Conservation (phyloP, 2,329 filamentous ascomycete species). For the Teratosphaeria destructans region DNA sequence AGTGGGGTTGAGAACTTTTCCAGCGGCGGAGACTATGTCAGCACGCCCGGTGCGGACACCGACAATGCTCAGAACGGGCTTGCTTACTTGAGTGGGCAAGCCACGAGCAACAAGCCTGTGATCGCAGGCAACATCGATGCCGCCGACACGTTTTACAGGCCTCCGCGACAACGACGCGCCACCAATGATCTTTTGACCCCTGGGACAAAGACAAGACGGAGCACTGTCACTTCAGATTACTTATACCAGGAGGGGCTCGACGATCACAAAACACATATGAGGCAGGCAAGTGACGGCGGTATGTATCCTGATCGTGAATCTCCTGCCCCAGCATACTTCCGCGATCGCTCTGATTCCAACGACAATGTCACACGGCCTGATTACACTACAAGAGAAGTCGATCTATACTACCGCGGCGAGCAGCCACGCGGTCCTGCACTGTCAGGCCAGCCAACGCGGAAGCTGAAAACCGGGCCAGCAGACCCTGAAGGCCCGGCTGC, state of each 20-base stretch:
- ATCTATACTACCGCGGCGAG: conserved; percentile 73
- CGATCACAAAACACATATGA: conserved; percentile 21
- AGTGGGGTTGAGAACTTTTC: conserved; percentile 45
- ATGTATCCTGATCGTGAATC: conserved; percentile 22
- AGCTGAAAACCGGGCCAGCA: conserved; percentile 83
- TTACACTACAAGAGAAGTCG: conserved; percentile 87
- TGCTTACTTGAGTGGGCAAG: not conserved
- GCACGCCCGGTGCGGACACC: conserved; percentile 22
- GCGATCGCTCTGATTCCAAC: conserved; percentile 43
- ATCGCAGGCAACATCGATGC: not conserved
- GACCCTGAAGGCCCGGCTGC: conserved; percentile 88
- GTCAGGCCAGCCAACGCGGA: conserved; percentile 68
- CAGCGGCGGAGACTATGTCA: conserved; percentile 49
- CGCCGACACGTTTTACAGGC: conserved; percentile 65
- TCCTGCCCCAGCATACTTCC: conserved; percentile 43
- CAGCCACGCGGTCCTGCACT: conserved; percentile 57
- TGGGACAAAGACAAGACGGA: conserved; percentile 34
- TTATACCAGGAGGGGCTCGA: conserved; percentile 36
- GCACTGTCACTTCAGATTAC: conserved; percentile 30
- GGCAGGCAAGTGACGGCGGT: conserved; percentile 16
- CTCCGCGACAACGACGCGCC: conserved; percentile 60
- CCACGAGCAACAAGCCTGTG: not conserved
- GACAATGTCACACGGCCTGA: conserved; percentile 52
- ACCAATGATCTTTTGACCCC: conserved; percentile 45
- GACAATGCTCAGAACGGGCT: conserved; percentile 4